Percentiles rank a stretch among this genome's conserved stretches.
Conservation (phyloP, 352 stramenopile genomes). For the Phytophthora citrophthora region DNA sequence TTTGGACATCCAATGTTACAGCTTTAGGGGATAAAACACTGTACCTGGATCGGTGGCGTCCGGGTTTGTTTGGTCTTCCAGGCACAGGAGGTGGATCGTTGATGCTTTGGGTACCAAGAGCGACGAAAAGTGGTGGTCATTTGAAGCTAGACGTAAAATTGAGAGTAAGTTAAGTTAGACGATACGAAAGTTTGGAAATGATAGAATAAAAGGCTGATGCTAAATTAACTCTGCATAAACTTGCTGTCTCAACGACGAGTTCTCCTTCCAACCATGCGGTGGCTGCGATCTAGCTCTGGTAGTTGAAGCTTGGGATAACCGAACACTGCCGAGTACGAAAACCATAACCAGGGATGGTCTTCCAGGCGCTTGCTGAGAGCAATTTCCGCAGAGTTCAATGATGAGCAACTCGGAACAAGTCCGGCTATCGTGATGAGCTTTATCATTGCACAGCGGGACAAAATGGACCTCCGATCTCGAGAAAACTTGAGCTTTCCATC, state of each 20-base stretch:
- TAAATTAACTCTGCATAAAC: background rate
- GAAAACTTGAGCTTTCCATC: background rate
- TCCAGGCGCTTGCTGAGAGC: background rate
- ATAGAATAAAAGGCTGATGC: background rate
- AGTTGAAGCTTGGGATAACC: background rate
- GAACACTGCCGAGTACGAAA: background rate
- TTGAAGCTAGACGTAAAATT: slow-evolving; percentile 9
- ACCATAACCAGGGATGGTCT: background rate
- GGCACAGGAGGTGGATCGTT: slow-evolving; percentile 33
- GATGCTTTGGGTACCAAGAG: slow-evolving; percentile 28
- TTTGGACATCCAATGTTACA: slow-evolving; percentile 23
- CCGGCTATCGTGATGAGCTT: slow-evolving; percentile 8
- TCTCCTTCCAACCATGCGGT: background rate
- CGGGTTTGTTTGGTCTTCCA: slow-evolving; percentile 27
- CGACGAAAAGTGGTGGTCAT: slow-evolving; percentile 4
- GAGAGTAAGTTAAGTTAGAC: slow-evolving; percentile 4
- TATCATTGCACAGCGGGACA: background rate
- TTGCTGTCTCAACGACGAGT: too few species aligned
- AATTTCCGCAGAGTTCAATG: slow-evolving; percentile 19
- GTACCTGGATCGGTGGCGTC: slow-evolving; percentile 21
- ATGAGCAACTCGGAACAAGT: slow-evolving; percentile 9
- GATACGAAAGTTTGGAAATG: background rate
- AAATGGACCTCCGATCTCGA: slow-evolving; percentile 9
- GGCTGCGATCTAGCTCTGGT: background rate
- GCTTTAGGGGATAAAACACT: slow-evolving; percentile 25